Evolutionary conservation across 1,139 yeast species (phyloP).

Genomic region (Blastobotrys illinoisensis): DNA sequence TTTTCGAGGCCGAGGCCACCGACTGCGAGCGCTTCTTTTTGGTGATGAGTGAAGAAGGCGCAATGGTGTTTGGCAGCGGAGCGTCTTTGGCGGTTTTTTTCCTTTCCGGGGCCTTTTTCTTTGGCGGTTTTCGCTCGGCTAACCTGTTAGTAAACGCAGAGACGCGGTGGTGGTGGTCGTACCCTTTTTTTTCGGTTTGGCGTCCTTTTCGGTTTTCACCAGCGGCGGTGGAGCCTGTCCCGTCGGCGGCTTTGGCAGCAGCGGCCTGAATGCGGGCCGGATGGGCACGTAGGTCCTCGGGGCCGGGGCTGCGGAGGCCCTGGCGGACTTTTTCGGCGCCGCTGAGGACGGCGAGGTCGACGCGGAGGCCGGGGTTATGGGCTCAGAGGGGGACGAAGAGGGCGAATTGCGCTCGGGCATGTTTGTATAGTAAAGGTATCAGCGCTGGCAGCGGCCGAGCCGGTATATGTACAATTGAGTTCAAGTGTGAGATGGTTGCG

Average conservation of each 20-base stretch:
- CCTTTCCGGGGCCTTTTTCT: background rate
- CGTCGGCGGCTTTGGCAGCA: constrained; percentile 31
- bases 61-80: constrained; percentile 8
- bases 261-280: constrained; percentile 34
- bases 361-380: constrained; percentile 4
- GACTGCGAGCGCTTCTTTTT: constrained; percentile 3
- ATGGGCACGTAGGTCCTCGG: constrained; percentile 28
- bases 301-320: background rate
- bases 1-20: background rate
- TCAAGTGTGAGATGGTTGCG: background rate
- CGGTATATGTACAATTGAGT: background rate
- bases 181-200: constrained; percentile 3
- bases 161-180: background rate
- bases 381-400: background rate
- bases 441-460: background rate
- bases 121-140: background rate
- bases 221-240: background rate
- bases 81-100: background rate
- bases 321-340: background rate
- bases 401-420: background rate
- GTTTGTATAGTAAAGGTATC: background rate
- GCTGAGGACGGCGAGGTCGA: background rate
- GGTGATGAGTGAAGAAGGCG: constrained; percentile 8
- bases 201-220: background rate
- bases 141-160: background rate